Evolutionary conservation across 2,329 filamentous ascomycete species (phyloP).

Genomic region (Beauveria australis): DNA sequence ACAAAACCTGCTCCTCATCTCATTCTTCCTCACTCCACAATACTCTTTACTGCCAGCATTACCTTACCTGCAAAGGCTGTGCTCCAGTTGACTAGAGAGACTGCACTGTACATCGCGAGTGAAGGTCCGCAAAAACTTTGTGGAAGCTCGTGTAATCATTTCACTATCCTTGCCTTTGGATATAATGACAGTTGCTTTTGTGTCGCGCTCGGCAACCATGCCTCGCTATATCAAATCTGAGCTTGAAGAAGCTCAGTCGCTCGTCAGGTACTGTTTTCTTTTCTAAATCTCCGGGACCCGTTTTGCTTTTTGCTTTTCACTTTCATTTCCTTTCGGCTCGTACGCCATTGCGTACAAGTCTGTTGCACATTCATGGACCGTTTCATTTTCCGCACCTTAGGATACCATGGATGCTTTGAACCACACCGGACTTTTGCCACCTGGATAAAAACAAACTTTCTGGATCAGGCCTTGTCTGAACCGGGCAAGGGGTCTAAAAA

Average conservation of each 20-base stretch:
- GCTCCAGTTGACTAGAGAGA: constrained; percentile 3
- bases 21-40: constrained; percentile 11
- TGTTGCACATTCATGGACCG: constrained; percentile 9
- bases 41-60: constrained; percentile 12
- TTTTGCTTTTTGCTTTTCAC: constrained; percentile 16
- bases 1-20: constrained; percentile 11
- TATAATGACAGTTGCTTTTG: constrained; percentile 41
- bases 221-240: constrained; percentile 44
- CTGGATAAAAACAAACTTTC: constrained; percentile 6
- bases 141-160: constrained; percentile 8
- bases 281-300: constrained; percentile 30
- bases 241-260: constrained; percentile 51
- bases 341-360: background rate
- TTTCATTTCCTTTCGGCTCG: background rate
- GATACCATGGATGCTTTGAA: constrained; percentile 4
- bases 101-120: constrained; percentile 8
- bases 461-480: constrained; percentile 22
- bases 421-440: constrained; percentile 9
- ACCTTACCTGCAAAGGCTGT: background rate
- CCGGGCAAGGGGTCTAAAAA: constrained; percentile 25
- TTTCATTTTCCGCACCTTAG: background rate
- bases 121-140: constrained; percentile 6
- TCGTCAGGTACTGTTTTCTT: constrained; percentile 54
- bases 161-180: constrained; percentile 26
- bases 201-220: constrained; percentile 42